Base-by-base conservation (phyloP, 768 basidiomycete species). In the Lactarius sanguifluus region DNA sequence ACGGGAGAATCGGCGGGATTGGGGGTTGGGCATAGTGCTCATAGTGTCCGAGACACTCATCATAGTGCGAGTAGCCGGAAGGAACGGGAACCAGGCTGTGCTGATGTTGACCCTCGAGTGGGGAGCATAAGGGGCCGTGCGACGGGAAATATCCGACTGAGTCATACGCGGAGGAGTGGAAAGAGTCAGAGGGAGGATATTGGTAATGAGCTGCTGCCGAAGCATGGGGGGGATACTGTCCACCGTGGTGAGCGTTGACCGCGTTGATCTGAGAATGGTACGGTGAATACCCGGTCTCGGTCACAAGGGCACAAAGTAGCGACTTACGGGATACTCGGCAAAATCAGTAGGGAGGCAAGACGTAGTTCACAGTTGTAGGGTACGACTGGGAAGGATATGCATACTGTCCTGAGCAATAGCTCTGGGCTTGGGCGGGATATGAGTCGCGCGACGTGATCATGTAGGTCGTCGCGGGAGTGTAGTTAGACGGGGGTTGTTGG, bases 311-410 rank as follows among this genome's bases (percentile, higher is more conserved):
- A 59, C 15, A 18, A 13, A 59, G 15, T 16, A 13, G 25, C 12
- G 23, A 41, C 66, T 41, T 43, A 69, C 68, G n/a, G 65, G 68
- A 30, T 68, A 69, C 30, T 57, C 68, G 15, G 59, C 65, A 15
- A 69, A 61, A 57, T 69, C 69, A n/a, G 25, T 58, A 69, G 3
- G 62, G 69, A 23, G 69, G 62, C 12, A 18, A 3, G 3, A 45
- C 40, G 28, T 68, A 69, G 47, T 69, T 69, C n/a, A 57, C 66
- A 20, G 3, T 13, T 9, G 57, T 7, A 9, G 43, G 5, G 36
- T 59, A 55, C 32, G 45, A 32, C 43, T 67, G 65, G 1, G 57
- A n/a, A 43, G 45, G 40, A 32, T 69, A 67, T 23, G n/a, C 15
- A 34, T 50, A 57, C 15, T 61, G 66, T 10, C 28, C 57, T 15